These are phyloP conservation scores for Flaveria brownii DNA, from an alignment of 129 eudicot species.

Conservation along the genomic window DNA sequence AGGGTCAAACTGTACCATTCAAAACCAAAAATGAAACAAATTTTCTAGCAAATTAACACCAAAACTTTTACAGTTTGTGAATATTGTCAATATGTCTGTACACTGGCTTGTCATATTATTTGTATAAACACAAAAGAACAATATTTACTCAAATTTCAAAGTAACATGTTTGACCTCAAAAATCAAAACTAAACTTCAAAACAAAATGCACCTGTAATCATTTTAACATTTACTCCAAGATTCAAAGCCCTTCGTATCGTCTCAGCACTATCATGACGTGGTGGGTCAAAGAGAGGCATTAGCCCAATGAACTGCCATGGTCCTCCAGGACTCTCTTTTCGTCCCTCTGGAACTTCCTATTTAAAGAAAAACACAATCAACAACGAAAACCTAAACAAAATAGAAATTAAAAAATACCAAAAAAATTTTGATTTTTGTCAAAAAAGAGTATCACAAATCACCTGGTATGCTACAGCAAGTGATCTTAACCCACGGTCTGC, in stretches of 20 bases:
- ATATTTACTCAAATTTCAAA: neutral
- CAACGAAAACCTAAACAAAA: neutral
- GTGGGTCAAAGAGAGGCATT: constrained; percentile 97
- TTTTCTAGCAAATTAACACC: constrained; percentile 3
- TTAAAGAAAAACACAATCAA: constrained; percentile 1
- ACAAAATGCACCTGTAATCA: constrained; percentile 74
- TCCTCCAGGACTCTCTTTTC: constrained; percentile 94
- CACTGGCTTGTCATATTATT: neutral
- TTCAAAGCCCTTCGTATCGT: constrained; percentile 93
- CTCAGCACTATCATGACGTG: constrained; percentile 98
- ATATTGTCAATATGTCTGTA: neutral
- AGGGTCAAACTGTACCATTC: no score
- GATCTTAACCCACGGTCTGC: constrained; percentile 98
- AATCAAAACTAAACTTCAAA: neutral
- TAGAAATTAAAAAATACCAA: neutral
- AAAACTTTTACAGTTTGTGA: neutral
- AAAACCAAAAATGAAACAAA: neutral
- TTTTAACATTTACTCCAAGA: constrained; percentile 96
- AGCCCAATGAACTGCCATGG: constrained; percentile 99
- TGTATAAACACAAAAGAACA: neutral
- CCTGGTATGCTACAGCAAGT: constrained; percentile 96
- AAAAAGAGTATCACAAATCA: constrained; percentile 7
- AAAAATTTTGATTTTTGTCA: neutral
- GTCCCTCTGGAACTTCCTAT: constrained; percentile 97
- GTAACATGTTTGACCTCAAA: constrained; percentile 2